A percentile compares a stretch with the other conserved stretches of the same genome.
Evolutionary conservation across 805 yeast genomes (phyloP).

Genomic region (Candida vartiovaarae): DNA sequence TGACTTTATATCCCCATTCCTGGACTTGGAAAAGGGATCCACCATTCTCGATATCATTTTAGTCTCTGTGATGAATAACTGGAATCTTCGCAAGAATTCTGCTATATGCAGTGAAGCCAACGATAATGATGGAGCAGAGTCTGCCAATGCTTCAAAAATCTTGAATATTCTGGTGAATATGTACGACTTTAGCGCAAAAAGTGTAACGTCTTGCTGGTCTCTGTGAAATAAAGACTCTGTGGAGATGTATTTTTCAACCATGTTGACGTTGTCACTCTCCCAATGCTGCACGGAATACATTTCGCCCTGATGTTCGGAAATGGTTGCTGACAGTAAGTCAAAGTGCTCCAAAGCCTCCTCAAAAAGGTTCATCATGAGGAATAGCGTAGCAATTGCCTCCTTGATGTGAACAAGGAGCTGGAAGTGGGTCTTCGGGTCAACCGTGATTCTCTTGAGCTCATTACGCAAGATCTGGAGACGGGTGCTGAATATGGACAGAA

Average conservation of each 20-base stretch:
- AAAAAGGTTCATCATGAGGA: constrained; percentile 46
- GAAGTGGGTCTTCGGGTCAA: constrained; percentile 1
- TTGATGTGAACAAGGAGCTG: constrained; percentile 22
- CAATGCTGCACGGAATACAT: neutral
- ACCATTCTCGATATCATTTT: constrained; percentile 16
- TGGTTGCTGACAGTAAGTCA: constrained; percentile 34
- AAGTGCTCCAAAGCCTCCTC: constrained; percentile 56
- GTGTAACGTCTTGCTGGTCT: constrained; percentile 1
- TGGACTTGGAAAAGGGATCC: constrained; percentile 22
- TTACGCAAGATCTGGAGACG: constrained; percentile 26
- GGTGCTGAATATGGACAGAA: constrained; percentile 47
- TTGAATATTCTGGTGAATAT: constrained; percentile 32
- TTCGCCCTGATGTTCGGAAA: constrained; percentile 4
- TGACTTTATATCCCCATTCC: constrained; percentile 35
- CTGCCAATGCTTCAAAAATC: constrained; percentile 32
- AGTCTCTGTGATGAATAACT: constrained; percentile 34
- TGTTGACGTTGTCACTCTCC: neutral
- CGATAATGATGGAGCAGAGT: constrained; percentile 32
- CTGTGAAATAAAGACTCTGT: neutral
- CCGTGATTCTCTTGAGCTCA: neutral
- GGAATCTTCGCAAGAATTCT: constrained; percentile 28
- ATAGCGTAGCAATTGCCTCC: constrained; percentile 45
- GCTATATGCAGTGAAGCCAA: constrained; percentile 35
- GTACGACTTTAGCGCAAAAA: constrained; percentile 16
- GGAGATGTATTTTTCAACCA: neutral